Evolutionary conservation across 805 yeast genomes (phyloP), one percentile per base, ranked within the genome.

Genomic region (Kodamaea kaohsiungensis): DNA sequence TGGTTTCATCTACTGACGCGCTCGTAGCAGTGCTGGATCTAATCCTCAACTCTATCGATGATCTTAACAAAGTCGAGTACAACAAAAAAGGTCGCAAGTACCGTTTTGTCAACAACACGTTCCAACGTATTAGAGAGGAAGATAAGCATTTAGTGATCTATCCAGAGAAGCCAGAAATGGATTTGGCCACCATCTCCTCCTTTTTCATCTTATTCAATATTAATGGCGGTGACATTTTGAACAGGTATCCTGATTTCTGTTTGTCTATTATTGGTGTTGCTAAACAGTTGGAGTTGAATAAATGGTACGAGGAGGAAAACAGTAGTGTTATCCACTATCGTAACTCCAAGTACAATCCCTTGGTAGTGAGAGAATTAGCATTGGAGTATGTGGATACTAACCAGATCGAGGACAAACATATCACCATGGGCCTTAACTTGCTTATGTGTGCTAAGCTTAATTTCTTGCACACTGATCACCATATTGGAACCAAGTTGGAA

Each of bases 401-500:
- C 3, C 51, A 56, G 1, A 71, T 76, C 4, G 57, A 63, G 1
- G 65, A 65, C 0, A 53, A 62, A 4, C 82, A 81, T 58, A 67
- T 81, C 40, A 58, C 60, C 25, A 65, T 67, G 60, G 85, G 85
- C 3, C 64, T 75, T 45, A 68, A 71, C 57, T 63, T 82, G 15
- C 53, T 81, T 55, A 66, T 76, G 30, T 77, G 81, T 16, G 66
- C 83, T 15, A 80, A 79, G 57, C 70, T 81, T 56, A 79, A 81
- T 60, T 82, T 81, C 58, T 69, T 81, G 53, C 85, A 81, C 56
- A 79, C 85, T 0, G 85, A 82, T 61, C 86, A 82, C 60, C 82
- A 77, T 61, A 75, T 79, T 16, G 77, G 82, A 51, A 78, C 82
- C n/a, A 72, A 69, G 50, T 63, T 81, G 17, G 83, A 80, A 53